Evolutionary conservation across 2,329 filamentous ascomycete species (phyloP), one percentile per base, ranked within the genome.

Genomic region (Trichophyton verrucosum): DNA sequence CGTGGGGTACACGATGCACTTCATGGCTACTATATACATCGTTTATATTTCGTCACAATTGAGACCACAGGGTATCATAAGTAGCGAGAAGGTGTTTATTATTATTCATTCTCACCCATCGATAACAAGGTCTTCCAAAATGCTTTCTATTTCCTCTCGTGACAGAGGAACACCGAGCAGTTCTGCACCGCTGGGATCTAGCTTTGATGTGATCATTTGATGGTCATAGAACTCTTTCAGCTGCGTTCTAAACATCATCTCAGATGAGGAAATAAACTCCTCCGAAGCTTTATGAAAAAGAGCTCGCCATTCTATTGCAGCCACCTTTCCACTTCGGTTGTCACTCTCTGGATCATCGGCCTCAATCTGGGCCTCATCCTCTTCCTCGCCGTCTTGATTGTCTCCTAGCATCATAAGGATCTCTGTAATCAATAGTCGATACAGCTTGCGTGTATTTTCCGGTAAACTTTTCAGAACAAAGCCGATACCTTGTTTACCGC

Each of bases 201-300:
- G 92, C 64, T 86, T 84, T 64, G 88, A 95, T 60, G 89, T 89
- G 64, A 99, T 88, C 85, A 99, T 97, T 70, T 96, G 90, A 77
- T 99, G 94, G 69, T 99, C 94, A 71, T 96, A 90, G 73, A 99
- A 94, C 82, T 99, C 94, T 76, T 97, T 97, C 64, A 99, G 75
- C 70, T 99, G 73, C 27, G 91, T 96, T 63, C 94, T 82, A 76
- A 97, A 97, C 64, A 89, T 91, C 82, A 97, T 91, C 76, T 97
- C 94, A 63, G 88, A 96, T 67, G 89, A 94, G 72, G 92, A 96
- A 57, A 99, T 94, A 73, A 99, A 97, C 70, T 96, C 91, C 74
- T 96, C 91, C 3, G 92, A 87, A 1, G 94, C 91, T 76, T 96
- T 96, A 71, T 95, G 91, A 70, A 97, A 99, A 65, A 99, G 74